Evolutionary conservation across 257 asterid species (phyloP), one percentile per base, ranked within the genome.

Genomic region (Lithospermum erythrorhizon): DNA sequence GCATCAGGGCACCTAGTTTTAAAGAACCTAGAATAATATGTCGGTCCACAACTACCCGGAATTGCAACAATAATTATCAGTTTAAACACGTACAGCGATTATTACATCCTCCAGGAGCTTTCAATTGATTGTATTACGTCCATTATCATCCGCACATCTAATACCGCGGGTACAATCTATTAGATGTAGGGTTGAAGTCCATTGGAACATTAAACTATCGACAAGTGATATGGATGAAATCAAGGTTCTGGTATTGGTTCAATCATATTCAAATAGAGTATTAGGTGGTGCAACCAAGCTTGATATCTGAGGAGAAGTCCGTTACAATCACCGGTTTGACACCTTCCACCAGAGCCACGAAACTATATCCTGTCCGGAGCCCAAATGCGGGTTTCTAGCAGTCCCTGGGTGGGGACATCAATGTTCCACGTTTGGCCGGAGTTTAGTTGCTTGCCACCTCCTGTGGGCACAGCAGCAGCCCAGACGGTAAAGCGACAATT

Each of bases 41-140:
- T 84, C 0, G 97, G 90, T n/a, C 68, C 51, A 72, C 97, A 90
- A 11, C 93, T 27, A 27, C 6, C 6, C 84, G 0, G 73, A 63
- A 55, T 75, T 83, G 77, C 97, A 87, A 66, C 97, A 90, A 23
- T 81, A 87, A 72, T 81, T 20, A 64, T 79, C 60, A 58, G 85
- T 82, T 78, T 74, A 57, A 54, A 76, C 21, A 88, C 94, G 94
- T 83, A 58, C 96, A 87, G 0, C 96, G 94, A 57, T 90, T 85
- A 8, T 90, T 72, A 58, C 97, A 90, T 0, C 97, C 96, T 0
- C 97, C 97, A 6, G 83, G 68, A 13, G 78, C 73, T 23, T 37
- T 69, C 23, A 90, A 81, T 55, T 16, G 37, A 20, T 6, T 14
- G 57, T 96, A 90, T 72, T 82, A n/a, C n/a, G 67, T 0, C 80